Evolutionary conservation across 495 filamentous ascomycete species (phyloP).

Genomic region (Penicillium simplicissimum): DNA sequence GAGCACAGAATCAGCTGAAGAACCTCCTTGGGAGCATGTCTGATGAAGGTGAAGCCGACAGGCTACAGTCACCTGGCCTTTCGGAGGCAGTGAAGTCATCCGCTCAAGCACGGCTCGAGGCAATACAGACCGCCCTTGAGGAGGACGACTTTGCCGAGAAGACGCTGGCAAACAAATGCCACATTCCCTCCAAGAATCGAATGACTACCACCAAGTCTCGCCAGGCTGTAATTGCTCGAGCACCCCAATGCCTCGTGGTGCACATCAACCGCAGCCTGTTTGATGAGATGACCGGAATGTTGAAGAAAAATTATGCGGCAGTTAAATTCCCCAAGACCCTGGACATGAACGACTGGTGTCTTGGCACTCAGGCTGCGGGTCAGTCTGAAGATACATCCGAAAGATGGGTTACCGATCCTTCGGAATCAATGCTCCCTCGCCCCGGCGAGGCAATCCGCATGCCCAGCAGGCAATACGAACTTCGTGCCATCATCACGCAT

Average conservation of each 20-base stretch:
- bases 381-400: constrained; percentile 48
- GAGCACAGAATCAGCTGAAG: constrained; percentile 48
- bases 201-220: constrained; percentile 79
- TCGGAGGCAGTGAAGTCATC: constrained; percentile 38
- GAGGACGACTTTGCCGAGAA: constrained; percentile 79
- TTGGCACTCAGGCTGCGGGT: constrained; percentile 49
- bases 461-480: constrained; percentile 65
- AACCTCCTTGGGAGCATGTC: constrained; percentile 43
- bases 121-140: constrained; percentile 68
- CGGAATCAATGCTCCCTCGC: constrained; percentile 65
- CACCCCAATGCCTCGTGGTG: constrained; percentile 75
- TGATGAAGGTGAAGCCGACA: constrained; percentile 27
- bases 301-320: constrained; percentile 78
- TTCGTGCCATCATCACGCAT: constrained; percentile 86
- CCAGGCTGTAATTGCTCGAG: constrained; percentile 79
- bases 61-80: constrained; percentile 25
- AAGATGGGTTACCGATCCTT: constrained; percentile 66
- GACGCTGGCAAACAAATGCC: constrained; percentile 69
- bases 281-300: constrained; percentile 72
- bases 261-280: constrained; percentile 93
- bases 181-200: constrained; percentile 66
- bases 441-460: constrained; percentile 34
- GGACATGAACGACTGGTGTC: constrained; percentile 76
- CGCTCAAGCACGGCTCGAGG: constrained; percentile 53
- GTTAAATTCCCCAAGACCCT: constrained; percentile 74